phyloP scores from a whole-genome alignment of 2,329 filamentous ascomycete species.

The Aspergillus piperis region DNA sequence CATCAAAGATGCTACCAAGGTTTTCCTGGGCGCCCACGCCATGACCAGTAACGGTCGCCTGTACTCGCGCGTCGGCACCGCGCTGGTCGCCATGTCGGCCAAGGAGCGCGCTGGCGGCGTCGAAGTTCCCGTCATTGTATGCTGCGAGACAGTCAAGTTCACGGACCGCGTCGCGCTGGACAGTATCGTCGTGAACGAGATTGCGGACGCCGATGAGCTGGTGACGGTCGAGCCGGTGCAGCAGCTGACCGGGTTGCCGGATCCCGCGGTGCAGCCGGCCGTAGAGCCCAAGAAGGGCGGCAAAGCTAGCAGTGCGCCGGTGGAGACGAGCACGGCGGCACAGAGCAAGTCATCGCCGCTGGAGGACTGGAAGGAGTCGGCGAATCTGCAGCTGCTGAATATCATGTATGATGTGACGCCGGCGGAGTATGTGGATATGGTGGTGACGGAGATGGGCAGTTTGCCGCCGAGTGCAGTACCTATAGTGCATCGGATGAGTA shows the following conservation, averaged over 20 bases:
- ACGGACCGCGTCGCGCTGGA: constrained; percentile 86
- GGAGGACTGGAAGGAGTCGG: constrained; percentile 59
- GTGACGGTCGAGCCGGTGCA: constrained; percentile 33
- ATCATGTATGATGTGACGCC: constrained; percentile 92
- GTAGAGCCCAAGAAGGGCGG: constrained; percentile 35
- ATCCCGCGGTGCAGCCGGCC: constrained; percentile 26
- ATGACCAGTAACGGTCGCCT: constrained; percentile 95
- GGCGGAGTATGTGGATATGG: constrained; percentile 80
- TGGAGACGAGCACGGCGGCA: constrained; percentile 25
- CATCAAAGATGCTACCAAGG: constrained; percentile 69
- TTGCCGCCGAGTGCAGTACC: constrained; percentile 85
- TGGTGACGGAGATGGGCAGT: constrained; percentile 88
- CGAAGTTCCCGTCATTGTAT: constrained; percentile 79
- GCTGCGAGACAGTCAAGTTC: constrained; percentile 95
- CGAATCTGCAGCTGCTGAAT: constrained; percentile 65
- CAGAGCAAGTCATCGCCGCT: constrained; percentile 41
- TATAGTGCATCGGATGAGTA: constrained; percentile 64
- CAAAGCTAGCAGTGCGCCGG: constrained; percentile 27
- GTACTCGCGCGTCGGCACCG: constrained; percentile 84
- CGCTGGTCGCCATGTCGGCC: constrained; percentile 81
- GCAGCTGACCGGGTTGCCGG: constrained; percentile 36
- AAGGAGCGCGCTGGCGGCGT: constrained; percentile 58
- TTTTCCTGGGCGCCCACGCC: constrained; percentile 84
- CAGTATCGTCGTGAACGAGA: constrained; percentile 91
- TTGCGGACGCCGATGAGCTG: constrained; percentile 73